phyloP scores from a whole-genome alignment of 1,139 yeast species.

The Candida sp. region DNA sequence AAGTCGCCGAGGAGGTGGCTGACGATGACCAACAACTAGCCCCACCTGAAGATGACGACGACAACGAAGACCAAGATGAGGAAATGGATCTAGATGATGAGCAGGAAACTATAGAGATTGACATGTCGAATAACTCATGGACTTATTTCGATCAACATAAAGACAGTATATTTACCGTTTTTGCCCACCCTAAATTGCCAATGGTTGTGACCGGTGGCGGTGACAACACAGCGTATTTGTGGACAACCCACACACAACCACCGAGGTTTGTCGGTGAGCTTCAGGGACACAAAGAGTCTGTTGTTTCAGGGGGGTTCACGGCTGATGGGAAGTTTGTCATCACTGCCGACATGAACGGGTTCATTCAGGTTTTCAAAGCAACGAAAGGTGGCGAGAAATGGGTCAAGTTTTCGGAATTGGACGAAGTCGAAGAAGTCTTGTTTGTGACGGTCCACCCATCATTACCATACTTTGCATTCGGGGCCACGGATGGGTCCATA shows the following conservation, averaged over 20 bases:
- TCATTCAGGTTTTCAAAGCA: conserved; percentile 73
- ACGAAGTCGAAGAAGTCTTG: conserved; percentile 79
- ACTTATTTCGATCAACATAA: conserved; percentile 88
- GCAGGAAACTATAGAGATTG: conserved; percentile 50
- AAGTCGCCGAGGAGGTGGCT: conserved; percentile 62
- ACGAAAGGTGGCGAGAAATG: conserved; percentile 82
- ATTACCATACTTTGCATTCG: conserved; percentile 85
- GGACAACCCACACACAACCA: conserved; percentile 91
- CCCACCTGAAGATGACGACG: conserved; percentile 46
- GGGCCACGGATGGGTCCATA: conserved; percentile 91
- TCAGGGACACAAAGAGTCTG: conserved; percentile 85
- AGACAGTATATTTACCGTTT: conserved; percentile 81
- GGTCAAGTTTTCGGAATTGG: conserved; percentile 71
- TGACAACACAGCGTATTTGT: conserved; percentile 84
- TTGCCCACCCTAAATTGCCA: conserved; percentile 83
- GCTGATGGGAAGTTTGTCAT: conserved; percentile 78
- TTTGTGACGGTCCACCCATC: conserved; percentile 86
- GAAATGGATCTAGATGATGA: conserved; percentile 30
- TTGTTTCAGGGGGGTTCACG: conserved; percentile 83
- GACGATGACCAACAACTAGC: conserved; percentile 36
- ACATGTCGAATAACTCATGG: conserved; percentile 87
- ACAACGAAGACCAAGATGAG: conserved; percentile 19
- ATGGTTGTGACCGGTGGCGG: conserved; percentile 86
- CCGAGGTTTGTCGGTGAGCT: conserved; percentile 79
- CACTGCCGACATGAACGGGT: conserved; percentile 96